phyloP scores from a whole-genome alignment of 164 flowering plant genomes.

The Vitis rotundifolia region DNA sequence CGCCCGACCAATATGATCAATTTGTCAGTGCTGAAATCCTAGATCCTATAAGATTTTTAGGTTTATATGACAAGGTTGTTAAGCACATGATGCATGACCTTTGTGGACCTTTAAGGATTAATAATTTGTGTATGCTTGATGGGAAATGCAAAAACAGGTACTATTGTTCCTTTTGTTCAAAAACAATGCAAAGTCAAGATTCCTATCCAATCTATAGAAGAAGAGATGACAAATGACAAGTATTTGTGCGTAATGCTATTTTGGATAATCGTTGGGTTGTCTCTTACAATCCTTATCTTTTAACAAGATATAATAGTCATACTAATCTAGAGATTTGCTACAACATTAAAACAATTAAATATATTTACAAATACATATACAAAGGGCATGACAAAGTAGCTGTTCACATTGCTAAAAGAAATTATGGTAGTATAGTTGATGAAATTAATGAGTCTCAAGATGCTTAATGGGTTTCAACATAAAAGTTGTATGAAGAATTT shows the following conservation, averaged over 20 bases:
- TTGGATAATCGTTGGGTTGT: slow-evolving; percentile 7
- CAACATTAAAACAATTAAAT: neutral
- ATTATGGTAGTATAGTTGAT: neutral
- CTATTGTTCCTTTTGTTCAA: neutral
- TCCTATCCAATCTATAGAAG: neutral
- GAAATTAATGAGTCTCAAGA: neutral
- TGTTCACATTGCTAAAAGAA: neutral
- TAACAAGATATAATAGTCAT: neutral
- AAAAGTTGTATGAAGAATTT: neutral
- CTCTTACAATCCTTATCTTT: slow-evolving; percentile 1
- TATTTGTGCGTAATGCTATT: neutral
- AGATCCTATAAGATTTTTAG: neutral
- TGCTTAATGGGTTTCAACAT: neutral
- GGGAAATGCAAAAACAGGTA: neutral
- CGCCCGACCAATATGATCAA: neutral
- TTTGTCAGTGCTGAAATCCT: neutral
- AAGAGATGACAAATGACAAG: neutral
- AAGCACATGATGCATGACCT: too few species aligned
- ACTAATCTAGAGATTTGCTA: neutral
- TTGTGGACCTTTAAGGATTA: neutral
- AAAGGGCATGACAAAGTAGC: too few species aligned
- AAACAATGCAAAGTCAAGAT: neutral
- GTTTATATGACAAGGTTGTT: neutral
- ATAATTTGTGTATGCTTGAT: neutral
- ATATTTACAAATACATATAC: neutral